A percentile compares a stretch with the other conserved stretches of the same genome.
Conservation (phyloP, 768 basidiomycete genomes). For the Lanmaoa rubissima region DNA sequence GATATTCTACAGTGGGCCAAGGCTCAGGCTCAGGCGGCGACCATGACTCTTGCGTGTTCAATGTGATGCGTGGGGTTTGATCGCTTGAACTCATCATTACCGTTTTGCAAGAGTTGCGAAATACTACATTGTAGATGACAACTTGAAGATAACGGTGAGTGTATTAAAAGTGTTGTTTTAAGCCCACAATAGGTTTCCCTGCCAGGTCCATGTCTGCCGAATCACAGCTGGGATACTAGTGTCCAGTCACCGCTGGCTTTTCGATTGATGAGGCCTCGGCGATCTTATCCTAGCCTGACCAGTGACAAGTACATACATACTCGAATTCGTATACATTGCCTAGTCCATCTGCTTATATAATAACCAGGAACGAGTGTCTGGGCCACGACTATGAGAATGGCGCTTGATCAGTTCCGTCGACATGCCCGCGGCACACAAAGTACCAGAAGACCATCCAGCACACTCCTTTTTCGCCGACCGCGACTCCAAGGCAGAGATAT, state of each 20-base stretch:
- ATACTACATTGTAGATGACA: background rate
- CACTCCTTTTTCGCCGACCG: conserved; percentile 18
- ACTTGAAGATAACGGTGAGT: background rate
- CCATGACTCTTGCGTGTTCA: too few relatives aligned
- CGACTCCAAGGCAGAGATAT: conserved; percentile 25
- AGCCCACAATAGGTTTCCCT: background rate
- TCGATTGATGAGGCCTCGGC: too few relatives aligned
- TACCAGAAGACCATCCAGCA: conserved; percentile 29
- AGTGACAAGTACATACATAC: background rate
- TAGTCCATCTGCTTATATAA: conserved; percentile 17
- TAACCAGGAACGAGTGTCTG: conserved; percentile 8
- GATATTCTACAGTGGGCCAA: too few relatives aligned
- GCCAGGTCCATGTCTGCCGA: background rate
- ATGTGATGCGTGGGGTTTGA: too few relatives aligned
- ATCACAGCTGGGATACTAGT: background rate
- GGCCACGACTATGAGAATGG: background rate
- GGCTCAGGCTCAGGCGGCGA: too few relatives aligned
- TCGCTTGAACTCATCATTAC: background rate
- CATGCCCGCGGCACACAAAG: conserved; percentile 27
- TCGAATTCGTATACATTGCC: background rate
- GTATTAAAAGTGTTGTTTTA: background rate
- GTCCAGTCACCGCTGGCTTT: background rate
- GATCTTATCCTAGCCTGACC: background rate
- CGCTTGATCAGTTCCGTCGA: conserved; percentile 1
- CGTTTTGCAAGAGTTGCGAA: background rate